Base-by-base conservation (phyloP, 768 basidiomycete species). In the Imleria badia region DNA sequence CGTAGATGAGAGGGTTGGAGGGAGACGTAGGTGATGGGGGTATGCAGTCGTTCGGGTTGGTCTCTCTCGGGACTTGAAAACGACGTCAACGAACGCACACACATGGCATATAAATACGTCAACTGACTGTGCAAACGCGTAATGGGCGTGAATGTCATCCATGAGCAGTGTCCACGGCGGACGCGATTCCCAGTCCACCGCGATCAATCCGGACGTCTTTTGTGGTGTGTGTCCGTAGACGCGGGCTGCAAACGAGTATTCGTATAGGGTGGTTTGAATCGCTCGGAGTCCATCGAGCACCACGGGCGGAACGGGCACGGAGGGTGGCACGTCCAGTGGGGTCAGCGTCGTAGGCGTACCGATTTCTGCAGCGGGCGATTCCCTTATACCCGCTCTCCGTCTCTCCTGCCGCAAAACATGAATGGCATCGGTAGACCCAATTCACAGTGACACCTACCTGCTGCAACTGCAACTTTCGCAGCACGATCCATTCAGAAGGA, bases 151-250 rank as follows among this genome's bases (percentile, higher is more conserved):
- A 39, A 93, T 77, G 58, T 92, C 89, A 31, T 70, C 66, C 86
- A 91, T 87, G 41, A 93, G 78, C 35, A 77, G 71, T 78, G 85
- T 85, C 91, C 91, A 92, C 0, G 87, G 83, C 5, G 88, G 70
- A 38, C 72, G 73, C 5, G 80, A 83, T 65, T 87, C 84, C 89
- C 87, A 91, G 67, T 91, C 89, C 23, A 84, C 73, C 11, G 82
- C 77, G 38, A 91, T 76, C 29, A 80, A 63, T 34, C 73, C 70
- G 12, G 61, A 61, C 14, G 58, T 51, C 45, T 57, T 71, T n/a
- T 49, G 60, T 23, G 58, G 51, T 3, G 39, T 59, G 34, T 61
- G 54, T 20, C 85, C 86, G 45, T 78, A 74, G 13, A 90, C 64
- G 14, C 90, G 83, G 45, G 85, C 82, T 34, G 84, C 69, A 57